phyloP scores from a whole-genome alignment of 176 grass and related monocot species.

The Saccharum officinarum region DNA sequence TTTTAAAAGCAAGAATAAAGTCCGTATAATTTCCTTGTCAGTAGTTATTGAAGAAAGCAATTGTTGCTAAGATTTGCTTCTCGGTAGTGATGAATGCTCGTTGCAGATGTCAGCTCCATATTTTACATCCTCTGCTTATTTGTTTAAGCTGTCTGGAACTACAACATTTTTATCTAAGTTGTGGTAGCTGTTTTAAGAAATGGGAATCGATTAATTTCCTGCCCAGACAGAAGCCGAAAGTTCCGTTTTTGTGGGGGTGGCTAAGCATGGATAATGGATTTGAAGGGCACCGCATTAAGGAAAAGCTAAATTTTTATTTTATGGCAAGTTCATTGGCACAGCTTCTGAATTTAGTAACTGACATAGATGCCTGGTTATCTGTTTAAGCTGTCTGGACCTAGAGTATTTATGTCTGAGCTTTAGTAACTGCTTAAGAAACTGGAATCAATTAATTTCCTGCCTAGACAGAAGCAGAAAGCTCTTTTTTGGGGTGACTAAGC shows the following conservation, averaged over 20 bases:
- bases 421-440: neutral
- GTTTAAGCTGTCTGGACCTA: neutral
- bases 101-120: neutral
- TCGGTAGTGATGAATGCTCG: neutral
- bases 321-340: constrained; percentile 18
- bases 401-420: neutral
- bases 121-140: constrained; percentile 23
- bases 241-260: neutral
- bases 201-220: neutral
- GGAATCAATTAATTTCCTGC: neutral
- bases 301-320: neutral
- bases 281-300: neutral
- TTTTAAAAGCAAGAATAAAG: neutral
- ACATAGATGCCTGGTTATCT: constrained; percentile 4
- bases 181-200: neutral
- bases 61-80: constrained; percentile 6
- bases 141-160: neutral
- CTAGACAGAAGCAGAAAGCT: constrained; percentile 1
- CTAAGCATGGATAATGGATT: neutral
- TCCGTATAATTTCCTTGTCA: neutral
- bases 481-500: neutral
- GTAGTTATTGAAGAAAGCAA: neutral
- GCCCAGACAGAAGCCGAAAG: neutral
- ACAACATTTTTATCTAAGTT: neutral
- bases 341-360: neutral